phyloP scores from a whole-genome alignment of 1,139 yeast genomes.

The Maudiozyma humilis region DNA sequence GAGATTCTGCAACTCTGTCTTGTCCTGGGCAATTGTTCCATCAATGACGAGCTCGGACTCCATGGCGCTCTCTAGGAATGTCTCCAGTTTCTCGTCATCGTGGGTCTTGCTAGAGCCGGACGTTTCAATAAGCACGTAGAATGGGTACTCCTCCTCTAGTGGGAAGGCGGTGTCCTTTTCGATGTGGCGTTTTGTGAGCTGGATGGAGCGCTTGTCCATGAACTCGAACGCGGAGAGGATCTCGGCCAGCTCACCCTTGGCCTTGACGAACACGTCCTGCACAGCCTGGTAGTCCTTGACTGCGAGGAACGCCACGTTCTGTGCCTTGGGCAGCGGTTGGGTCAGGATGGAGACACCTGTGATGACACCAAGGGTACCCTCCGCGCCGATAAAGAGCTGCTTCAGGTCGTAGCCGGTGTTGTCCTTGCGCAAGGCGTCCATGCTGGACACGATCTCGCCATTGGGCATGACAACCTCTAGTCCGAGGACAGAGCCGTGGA shows the following conservation, averaged over 20 bases:
- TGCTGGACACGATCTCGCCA: constrained; percentile 73
- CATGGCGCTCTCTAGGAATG: constrained; percentile 75
- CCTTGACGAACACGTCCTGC: constrained; percentile 69
- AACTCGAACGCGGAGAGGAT: constrained; percentile 90
- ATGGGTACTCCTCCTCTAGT: constrained; percentile 72
- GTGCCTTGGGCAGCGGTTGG: constrained; percentile 83
- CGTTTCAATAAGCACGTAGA: constrained; percentile 85
- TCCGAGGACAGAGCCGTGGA: constrained; percentile 89
- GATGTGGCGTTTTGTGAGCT: constrained; percentile 50
- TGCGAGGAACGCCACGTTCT: constrained; percentile 84
- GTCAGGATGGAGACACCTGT: constrained; percentile 87
- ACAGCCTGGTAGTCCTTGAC: constrained; percentile 75
- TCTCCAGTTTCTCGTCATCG: constrained; percentile 69
- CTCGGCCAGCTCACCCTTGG: constrained; percentile 73
- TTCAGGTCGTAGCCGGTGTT: constrained; percentile 91
- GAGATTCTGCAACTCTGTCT: constrained; percentile 67
- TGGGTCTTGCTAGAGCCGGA: constrained; percentile 87
- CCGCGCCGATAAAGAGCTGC: constrained; percentile 87
- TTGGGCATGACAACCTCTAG: constrained; percentile 86
- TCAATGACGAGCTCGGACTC: constrained; percentile 76
- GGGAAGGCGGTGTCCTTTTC: constrained; percentile 52
- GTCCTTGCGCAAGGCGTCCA: constrained; percentile 81
- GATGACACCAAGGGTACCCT: constrained; percentile 83
- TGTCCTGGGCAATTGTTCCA: constrained; percentile 95
- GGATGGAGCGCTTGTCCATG: constrained; percentile 77